Conservation (phyloP, 1,139 yeast genomes). For the Diutina sp. region DNA sequence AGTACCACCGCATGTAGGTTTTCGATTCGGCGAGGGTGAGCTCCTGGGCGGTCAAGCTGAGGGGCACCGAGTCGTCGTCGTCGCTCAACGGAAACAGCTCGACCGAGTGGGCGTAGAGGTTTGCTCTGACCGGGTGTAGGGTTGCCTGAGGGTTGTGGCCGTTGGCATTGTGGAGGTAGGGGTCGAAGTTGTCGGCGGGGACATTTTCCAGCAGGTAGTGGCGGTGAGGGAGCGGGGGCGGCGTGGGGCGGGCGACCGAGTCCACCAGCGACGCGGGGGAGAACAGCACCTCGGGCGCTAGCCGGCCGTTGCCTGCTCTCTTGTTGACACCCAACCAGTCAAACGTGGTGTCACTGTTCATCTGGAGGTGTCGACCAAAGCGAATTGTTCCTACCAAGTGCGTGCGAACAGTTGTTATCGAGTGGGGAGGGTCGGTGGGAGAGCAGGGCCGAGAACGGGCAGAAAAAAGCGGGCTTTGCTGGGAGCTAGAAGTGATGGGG, state of each 20-base stretch:
- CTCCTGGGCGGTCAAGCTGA: conserved; percentile 49
- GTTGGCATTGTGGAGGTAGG: neutral
- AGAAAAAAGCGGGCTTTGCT: neutral
- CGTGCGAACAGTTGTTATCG: neutral
- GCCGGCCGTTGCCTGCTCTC: neutral
- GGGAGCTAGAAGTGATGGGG: no score
- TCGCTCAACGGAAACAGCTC: neutral
- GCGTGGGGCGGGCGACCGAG: neutral
- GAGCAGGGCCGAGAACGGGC: neutral
- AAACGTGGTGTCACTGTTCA: neutral
- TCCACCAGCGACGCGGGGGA: neutral
- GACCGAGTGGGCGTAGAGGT: conserved; percentile 2
- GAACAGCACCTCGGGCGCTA: conserved; percentile 1
- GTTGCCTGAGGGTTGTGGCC: conserved; percentile 3
- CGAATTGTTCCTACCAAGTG: neutral
- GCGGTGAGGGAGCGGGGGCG: neutral
- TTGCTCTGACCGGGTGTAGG: conserved; percentile 3
- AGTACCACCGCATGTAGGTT: conserved; percentile 70
- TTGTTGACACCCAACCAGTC: conserved; percentile 1
- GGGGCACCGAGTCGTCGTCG: conserved; percentile 28
- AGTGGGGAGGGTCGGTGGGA: neutral
- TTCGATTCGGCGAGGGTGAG: conserved; percentile 52
- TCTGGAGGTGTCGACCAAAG: neutral
- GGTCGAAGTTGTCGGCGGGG: conserved; percentile 1
- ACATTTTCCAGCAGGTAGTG: conserved; percentile 3